Base-by-base conservation (phyloP, 176 grass and related monocot species). In the Carex littledalei region DNA sequence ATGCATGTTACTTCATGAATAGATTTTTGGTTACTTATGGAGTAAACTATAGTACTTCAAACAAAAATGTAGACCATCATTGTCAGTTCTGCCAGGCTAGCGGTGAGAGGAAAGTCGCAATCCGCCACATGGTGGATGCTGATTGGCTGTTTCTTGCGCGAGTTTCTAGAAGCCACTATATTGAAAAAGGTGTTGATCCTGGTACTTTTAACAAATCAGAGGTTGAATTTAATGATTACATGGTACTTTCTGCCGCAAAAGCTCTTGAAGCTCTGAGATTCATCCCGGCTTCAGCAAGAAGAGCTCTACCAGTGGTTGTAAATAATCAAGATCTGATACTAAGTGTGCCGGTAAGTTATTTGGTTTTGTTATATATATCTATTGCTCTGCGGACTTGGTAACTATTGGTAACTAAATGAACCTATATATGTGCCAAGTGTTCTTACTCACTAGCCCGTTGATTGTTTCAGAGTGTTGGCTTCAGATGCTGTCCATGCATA, bases 91-190 rank as follows among this genome's bases (percentile, higher is more conserved):
- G 89, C 87, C 75, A 61, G 58, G 34, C 76, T 45, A 85, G 84
- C 81, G 29, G 73, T 31, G 88, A 90, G 10, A 86, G 12, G 84
- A 79, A 84, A 70, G 21, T 93, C 21, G 24, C 65, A 83, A 32
- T 98, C 85, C 86, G 95, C 21, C 89, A 85, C 85, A 93, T 98
- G 92, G 80, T 89, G 70, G 95, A 98, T 87, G 66, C 79, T 1
- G 95, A 94, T 67, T 94, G 95, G 95, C 84, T 98, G 85, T 98
- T 93, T 89, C 92, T 98, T 84, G 81, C 82, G 37, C 79, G 87
- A 83, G 53, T 91, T 83, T 93, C 83, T 87, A 88, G 81, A 78
- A 87, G 57, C 31, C 32, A 9, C 45, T 47, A 49, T 79, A 17
- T 86, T 37, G 68, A 87, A 88, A 86, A 86, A 41, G 78, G 63